phyloP scores from a whole-genome alignment of 257 asterid genomes.

The Leptodermis oblonga region DNA sequence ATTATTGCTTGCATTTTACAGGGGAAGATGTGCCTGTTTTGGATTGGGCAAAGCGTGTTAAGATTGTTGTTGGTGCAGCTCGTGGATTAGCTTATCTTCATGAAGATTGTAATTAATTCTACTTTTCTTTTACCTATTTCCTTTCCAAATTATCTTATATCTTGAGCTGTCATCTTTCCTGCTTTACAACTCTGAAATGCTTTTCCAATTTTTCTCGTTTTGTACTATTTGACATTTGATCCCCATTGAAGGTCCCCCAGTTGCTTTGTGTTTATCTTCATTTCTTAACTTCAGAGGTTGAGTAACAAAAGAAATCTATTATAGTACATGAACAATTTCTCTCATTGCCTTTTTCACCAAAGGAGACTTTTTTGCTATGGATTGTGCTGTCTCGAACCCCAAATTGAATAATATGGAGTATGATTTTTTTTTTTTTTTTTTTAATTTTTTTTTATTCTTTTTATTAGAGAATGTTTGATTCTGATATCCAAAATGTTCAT shows the following conservation, averaged over 20 bases:
- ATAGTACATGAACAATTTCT: no score
- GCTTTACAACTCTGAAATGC: not conserved
- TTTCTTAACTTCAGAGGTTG: no score
- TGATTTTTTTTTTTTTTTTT: no score
- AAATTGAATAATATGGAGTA: not conserved
- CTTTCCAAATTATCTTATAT: not conserved
- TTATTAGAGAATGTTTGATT: no score
- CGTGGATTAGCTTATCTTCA: constrained; percentile 98
- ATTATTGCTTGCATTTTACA: constrained; percentile 26
- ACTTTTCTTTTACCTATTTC: constrained; percentile 10
- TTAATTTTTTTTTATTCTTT: no score
- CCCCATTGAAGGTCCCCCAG: not conserved
- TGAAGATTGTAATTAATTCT: constrained; percentile 77
- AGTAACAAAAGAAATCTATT: no score
- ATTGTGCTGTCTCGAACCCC: not conserved
- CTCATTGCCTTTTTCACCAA: not conserved
- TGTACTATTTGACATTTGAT: not conserved
- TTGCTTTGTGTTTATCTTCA: not conserved
- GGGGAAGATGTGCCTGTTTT: constrained; percentile 62
- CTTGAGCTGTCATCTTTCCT: constrained; percentile 1
- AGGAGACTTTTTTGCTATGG: not conserved
- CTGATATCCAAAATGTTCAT: not conserved
- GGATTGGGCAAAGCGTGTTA: constrained; percentile 83
- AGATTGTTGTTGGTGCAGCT: constrained; percentile 92
- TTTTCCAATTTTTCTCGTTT: not conserved